These are phyloP conservation scores for Solanum tarapatanum DNA, from an alignment of 257 asterid genomes.

Conservation along the genomic window DNA sequence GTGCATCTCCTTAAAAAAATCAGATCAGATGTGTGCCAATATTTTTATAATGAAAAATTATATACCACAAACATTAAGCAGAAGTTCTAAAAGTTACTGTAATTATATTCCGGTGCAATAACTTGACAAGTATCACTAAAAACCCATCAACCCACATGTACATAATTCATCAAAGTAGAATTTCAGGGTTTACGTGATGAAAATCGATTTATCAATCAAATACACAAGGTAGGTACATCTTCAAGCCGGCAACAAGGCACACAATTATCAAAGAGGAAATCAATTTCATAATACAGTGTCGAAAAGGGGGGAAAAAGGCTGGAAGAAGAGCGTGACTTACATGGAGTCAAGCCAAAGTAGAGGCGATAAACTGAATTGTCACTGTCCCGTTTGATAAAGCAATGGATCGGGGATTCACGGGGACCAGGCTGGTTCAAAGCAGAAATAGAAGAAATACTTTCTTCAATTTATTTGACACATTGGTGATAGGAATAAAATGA, in stretches of 20 bases:
- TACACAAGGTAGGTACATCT: not conserved
- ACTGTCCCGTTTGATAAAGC: conserved; percentile 68
- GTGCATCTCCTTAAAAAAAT: not conserved
- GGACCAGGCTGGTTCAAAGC: conserved; percentile 49
- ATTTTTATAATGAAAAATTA: not conserved
- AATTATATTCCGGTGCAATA: not conserved
- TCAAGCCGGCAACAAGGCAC: not conserved
- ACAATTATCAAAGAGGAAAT: not conserved
- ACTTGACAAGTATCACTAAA: not conserved
- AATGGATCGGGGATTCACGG: conserved; percentile 58
- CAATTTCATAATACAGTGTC: not conserved
- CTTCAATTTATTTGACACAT: not conserved
- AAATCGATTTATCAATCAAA: not conserved
- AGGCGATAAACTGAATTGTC: conserved; percentile 46
- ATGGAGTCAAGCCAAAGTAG: conserved; percentile 35
- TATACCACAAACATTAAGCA: not conserved
- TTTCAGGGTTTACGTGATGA: not conserved
- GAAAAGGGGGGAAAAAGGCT: not conserved
- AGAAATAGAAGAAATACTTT: not conserved
- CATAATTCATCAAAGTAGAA: not conserved
- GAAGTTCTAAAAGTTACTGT: not conserved
- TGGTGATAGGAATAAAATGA: not conserved
- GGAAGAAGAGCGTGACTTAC: conserved; percentile 1
- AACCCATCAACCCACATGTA: not conserved
- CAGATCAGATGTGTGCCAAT: not conserved